These are phyloP conservation scores for Trichoderma breve DNA, from an alignment of 2,329 filamentous ascomycete genomes.

Conservation along the genomic window DNA sequence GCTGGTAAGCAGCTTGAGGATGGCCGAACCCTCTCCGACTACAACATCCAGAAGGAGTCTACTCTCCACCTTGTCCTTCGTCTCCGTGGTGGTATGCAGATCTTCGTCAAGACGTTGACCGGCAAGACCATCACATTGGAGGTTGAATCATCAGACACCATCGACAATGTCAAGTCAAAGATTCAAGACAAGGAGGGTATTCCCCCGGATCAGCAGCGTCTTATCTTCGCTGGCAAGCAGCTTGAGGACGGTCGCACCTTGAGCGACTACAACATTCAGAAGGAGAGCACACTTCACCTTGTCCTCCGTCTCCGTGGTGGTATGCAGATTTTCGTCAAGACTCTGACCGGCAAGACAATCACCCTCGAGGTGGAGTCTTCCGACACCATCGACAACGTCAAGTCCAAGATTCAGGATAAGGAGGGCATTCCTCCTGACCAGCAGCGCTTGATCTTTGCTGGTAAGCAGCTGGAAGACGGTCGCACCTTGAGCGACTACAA, in stretches of 20 bases:
- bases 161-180: slow-evolving; percentile 93
- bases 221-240: slow-evolving; percentile 94
- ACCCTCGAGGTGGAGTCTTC: slow-evolving; percentile 85
- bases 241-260: slow-evolving; percentile 88
- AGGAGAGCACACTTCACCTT: slow-evolving; percentile 78
- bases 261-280: slow-evolving; percentile 96
- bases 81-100: slow-evolving; percentile 78
- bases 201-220: slow-evolving; percentile 87
- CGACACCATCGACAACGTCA: slow-evolving; percentile 95
- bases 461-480: slow-evolving; percentile 93
- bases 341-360: slow-evolving; percentile 91
- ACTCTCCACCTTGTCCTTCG: slow-evolving; percentile 79
- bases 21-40: slow-evolving; percentile 85
- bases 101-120: slow-evolving; percentile 78
- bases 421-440: slow-evolving; percentile 96
- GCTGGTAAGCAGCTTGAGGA: slow-evolving; percentile 93
- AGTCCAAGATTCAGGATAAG: slow-evolving; percentile 98
- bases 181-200: slow-evolving; percentile 94
- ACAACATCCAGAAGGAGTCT: slow-evolving; percentile 95
- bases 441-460: slow-evolving; percentile 92
- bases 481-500: slow-evolving; percentile 91
- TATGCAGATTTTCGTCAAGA: slow-evolving; percentile 78
- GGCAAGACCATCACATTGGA: slow-evolving; percentile 94
- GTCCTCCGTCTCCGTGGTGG: slow-evolving; percentile 80
- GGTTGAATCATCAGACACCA: slow-evolving; percentile 86